Evolutionary conservation across 129 eudicot genomes (phyloP).

Genomic region (Chrysanthemum makinoi): DNA sequence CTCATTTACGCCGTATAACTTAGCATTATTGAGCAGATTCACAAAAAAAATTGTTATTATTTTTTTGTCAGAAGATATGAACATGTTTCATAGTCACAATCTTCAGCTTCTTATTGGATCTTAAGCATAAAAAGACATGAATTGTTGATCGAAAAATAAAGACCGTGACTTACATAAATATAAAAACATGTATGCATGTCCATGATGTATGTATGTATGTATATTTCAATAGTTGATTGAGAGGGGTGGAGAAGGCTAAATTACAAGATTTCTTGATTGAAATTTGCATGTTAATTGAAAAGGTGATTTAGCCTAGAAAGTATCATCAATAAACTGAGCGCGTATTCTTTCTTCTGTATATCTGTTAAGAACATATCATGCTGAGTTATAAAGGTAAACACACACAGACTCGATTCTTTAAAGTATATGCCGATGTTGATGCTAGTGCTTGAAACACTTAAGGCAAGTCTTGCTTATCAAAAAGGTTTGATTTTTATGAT

Average conservation of each 20-base stretch:
- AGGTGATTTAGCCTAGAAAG: constrained; percentile 18
- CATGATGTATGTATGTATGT: background rate
- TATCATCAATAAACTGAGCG: background rate
- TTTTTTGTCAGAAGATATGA: no score
- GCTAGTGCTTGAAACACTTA: no score
- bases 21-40: no score
- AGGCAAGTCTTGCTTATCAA: background rate
- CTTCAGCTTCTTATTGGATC: background rate
- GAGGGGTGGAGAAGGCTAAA: background rate
- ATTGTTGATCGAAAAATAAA: no score
- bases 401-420: background rate
- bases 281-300: constrained; percentile 3
- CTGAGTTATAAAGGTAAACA: constrained; percentile 11
- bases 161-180: background rate
- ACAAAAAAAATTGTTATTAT: no score
- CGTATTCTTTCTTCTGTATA: constrained; percentile 8
- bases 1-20: no score
- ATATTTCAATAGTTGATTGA: constrained; percentile 11
- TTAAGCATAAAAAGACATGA: no score
- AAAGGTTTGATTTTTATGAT: background rate
- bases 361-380: constrained; percentile 10
- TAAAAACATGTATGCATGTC: background rate
- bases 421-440: background rate
- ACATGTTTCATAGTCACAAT: no score
- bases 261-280: constrained; percentile 23